phyloP scores from a whole-genome alignment of 106 monocot genomes.

The Alisma plantagoaquatica region DNA sequence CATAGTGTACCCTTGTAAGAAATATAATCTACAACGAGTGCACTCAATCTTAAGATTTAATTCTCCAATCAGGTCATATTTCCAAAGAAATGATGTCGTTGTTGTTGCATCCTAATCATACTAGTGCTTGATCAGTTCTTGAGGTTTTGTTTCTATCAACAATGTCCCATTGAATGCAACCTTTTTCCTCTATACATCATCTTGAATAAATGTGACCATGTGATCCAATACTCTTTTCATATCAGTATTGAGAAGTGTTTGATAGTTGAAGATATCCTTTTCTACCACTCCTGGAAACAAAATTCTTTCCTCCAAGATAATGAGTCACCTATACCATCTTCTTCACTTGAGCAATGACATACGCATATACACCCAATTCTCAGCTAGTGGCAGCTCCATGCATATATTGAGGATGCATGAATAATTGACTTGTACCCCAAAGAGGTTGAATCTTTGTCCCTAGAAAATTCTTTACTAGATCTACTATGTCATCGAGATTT shows the following conservation, averaged over 20 bases:
- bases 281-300: conserved; percentile 95
- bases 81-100: too few species aligned
- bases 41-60: too few species aligned
- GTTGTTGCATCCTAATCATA: too few species aligned
- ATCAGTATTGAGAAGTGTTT: conserved; percentile 90
- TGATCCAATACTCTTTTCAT: conserved; percentile 98
- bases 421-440: conserved; percentile 97
- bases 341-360: conserved; percentile 97
- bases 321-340: conserved; percentile 97
- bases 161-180: conserved; percentile 96
- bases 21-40: too few species aligned
- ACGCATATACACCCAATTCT: conserved; percentile 86
- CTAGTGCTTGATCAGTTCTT: too few species aligned
- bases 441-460: conserved; percentile 69
- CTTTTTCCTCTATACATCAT: conserved; percentile 90
- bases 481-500: conserved; percentile 90
- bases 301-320: conserved; percentile 96
- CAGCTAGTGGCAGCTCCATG: conserved; percentile 99
- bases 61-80: too few species aligned
- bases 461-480: conserved; percentile 85
- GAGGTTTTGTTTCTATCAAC: too few species aligned
- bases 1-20: too few species aligned
- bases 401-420: conserved; percentile 97
- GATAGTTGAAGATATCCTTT: conserved; percentile 99
- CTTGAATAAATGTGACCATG: conserved; percentile 87